Base-by-base conservation (phyloP, 805 yeast genomes). In the Teunomyces atbi region DNA sequence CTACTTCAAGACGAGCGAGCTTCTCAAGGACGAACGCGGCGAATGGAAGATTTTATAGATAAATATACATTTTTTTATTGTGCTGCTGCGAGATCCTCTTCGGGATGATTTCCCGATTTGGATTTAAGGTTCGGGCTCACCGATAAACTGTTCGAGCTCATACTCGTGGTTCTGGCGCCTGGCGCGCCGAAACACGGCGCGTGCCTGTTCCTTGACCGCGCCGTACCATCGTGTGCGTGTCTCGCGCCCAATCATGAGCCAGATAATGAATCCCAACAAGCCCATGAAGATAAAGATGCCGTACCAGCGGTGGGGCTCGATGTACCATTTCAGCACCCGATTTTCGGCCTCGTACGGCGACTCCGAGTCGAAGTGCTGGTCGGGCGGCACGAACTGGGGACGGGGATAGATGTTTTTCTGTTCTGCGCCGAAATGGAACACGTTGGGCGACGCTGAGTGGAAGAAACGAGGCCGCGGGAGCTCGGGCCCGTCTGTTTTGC, bases 1-100 rank as follows among this genome's bases (percentile, higher is more conserved):
- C 60, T 90, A 90, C 61, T 90, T 89, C 72, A 89, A 89, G 38
- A 85, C 90, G 3, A 74, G 77, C 8, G 86, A 83, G 59, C 59
- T 83, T 49, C 76, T 72, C 54, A 81, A 78, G 56, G 54, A 53
- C 2, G 69, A 63, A 5, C 65, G 71, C 5, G 75, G 75, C 8
- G 74, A 77, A 53, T 72, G 77, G 77, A 50, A 72, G 37, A 81
- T 6, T 27, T 27, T 10, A 12, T 27, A 27, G 29, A n/a, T n/a
- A n/a, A n/a, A n/a, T n/a, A n/a, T n/a, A n/a, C n/a, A n/a, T n/a
- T n/a, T n/a, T n/a, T n/a, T n/a, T n/a, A n/a, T n/a, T n/a, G n/a
- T n/a, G n/a, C n/a, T n/a, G n/a, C n/a, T n/a, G n/a, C n/a, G n/a
- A n/a, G n/a, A n/a, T n/a, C n/a, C n/a, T n/a, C n/a, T n/a, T n/a